These are phyloP conservation scores for Firmiana major DNA, from an alignment of 345 rosid species.

Conservation along the genomic window DNA sequence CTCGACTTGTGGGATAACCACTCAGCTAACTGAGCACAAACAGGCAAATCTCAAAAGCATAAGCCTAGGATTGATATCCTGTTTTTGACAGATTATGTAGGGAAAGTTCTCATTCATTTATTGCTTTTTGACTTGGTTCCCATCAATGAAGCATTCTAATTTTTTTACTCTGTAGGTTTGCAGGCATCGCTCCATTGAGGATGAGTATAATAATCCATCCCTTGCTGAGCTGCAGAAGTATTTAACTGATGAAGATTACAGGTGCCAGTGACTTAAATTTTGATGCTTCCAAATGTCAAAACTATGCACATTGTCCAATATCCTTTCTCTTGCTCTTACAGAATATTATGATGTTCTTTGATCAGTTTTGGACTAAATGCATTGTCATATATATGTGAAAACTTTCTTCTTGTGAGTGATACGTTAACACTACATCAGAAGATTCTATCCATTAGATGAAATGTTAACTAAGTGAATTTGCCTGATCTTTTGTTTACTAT, in stretches of 20 bases:
- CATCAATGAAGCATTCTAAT: slow-evolving; percentile 8
- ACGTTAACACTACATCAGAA: not conserved
- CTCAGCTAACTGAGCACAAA: not conserved
- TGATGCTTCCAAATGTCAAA: not conserved
- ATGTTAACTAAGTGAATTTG: not conserved
- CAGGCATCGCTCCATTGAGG: slow-evolving; percentile 69
- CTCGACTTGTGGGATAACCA: not conserved
- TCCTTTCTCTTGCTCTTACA: not conserved
- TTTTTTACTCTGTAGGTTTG: slow-evolving; percentile 56
- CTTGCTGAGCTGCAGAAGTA: slow-evolving; percentile 65
- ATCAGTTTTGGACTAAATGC: not conserved
- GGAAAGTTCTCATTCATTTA: not conserved
- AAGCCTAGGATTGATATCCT: not conserved
- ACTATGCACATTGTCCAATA: not conserved
- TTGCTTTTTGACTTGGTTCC: not conserved
- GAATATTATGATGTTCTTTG: not conserved
- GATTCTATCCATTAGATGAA: not conserved
- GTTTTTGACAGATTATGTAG: not conserved
- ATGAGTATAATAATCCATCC: slow-evolving; percentile 77
- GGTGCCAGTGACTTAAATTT: slow-evolving; percentile 35
- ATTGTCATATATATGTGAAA: not conserved
- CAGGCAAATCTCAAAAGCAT: not conserved
- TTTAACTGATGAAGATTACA: slow-evolving; percentile 78
- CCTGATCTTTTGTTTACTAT: not conserved
- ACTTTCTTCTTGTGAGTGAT: not conserved